Evolutionary conservation across 2,329 filamentous ascomycete genomes (phyloP).

Genomic region (Anthostomella pinea): DNA sequence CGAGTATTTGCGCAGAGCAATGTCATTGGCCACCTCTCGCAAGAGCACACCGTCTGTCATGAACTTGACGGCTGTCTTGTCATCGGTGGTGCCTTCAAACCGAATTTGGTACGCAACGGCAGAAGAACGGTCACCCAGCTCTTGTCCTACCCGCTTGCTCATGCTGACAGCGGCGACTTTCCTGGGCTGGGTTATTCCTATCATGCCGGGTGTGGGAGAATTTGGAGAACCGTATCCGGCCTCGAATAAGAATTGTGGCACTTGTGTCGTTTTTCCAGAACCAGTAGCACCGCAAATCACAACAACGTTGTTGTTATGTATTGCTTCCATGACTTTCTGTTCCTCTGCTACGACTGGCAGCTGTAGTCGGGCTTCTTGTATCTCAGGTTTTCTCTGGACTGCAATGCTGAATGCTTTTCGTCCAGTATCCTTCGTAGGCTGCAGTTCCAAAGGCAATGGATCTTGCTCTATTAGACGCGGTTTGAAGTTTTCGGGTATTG

Average conservation of each 20-base stretch:
- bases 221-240: constrained; percentile 80
- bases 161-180: constrained; percentile 96
- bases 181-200: constrained; percentile 91
- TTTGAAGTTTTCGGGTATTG: constrained; percentile 59
- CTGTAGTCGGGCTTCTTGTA: constrained; percentile 74
- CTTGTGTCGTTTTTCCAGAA: constrained; percentile 95
- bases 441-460: constrained; percentile 64
- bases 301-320: constrained; percentile 85
- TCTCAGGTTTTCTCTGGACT: constrained; percentile 66
- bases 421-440: constrained; percentile 55
- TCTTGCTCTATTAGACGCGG: constrained; percentile 69
- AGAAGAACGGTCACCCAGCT: constrained; percentile 74
- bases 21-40: constrained; percentile 86
- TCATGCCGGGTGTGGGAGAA: constrained; percentile 83
- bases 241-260: constrained; percentile 95
- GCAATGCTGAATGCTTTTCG: constrained; percentile 75
- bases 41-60: constrained; percentile 98
- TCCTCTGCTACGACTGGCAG: constrained; percentile 93
- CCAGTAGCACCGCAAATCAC: constrained; percentile 94
- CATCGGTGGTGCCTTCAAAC: constrained; percentile 79
- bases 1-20: constrained; percentile 85
- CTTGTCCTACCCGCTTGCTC: constrained; percentile 85
- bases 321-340: constrained; percentile 96
- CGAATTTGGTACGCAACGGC: constrained; percentile 91
- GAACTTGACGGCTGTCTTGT: constrained; percentile 90